A percentile compares a stretch with the other conserved stretches of the same genome.
Evolutionary conservation across 371 early-diverging fungal genomes (phyloP).

Genomic region (Cladochytrium tenue): DNA sequence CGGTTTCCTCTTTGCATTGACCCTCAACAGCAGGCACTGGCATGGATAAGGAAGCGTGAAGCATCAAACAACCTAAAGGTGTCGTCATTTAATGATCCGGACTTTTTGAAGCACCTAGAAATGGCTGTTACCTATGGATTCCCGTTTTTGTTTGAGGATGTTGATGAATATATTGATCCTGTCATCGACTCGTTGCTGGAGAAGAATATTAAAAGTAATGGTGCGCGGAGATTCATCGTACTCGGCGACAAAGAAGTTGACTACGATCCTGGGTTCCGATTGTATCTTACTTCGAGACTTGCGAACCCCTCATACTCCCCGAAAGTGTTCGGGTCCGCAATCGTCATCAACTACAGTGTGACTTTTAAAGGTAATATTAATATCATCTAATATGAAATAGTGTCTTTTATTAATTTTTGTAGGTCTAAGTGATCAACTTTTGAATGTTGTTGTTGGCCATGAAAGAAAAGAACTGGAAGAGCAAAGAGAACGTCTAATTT

Average conservation of each 20-base stretch:
- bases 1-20: slow-evolving; percentile 67
- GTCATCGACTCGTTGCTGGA: slow-evolving; percentile 66
- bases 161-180: slow-evolving; percentile 67
- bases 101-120: slow-evolving; percentile 64
- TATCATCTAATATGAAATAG: not conserved
- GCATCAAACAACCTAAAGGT: slow-evolving; percentile 55
- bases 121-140: slow-evolving; percentile 67
- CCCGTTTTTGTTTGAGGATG: slow-evolving; percentile 65
- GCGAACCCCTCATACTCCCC: slow-evolving; percentile 62
- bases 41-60: slow-evolving; percentile 61
- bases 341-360: slow-evolving; percentile 66
- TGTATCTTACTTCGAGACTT: slow-evolving; percentile 55
- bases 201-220: slow-evolving; percentile 51
- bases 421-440: slow-evolving; percentile 57
- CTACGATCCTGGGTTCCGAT: slow-evolving; percentile 57
- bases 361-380: slow-evolving; percentile 48
- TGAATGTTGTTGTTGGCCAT: slow-evolving; percentile 62
- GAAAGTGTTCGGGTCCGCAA: slow-evolving; percentile 61
- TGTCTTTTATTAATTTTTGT: not conserved
- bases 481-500: slow-evolving; percentile 54
- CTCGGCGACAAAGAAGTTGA: slow-evolving; percentile 67
- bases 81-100: slow-evolving; percentile 59
- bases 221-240: slow-evolving; percentile 56
- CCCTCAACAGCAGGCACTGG: slow-evolving; percentile 63
- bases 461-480: slow-evolving; percentile 64